Evolutionary conservation across 768 basidiomycete species (phyloP), one percentile per base, ranked within the genome.

Genomic region (Tephrocybe sp.): DNA sequence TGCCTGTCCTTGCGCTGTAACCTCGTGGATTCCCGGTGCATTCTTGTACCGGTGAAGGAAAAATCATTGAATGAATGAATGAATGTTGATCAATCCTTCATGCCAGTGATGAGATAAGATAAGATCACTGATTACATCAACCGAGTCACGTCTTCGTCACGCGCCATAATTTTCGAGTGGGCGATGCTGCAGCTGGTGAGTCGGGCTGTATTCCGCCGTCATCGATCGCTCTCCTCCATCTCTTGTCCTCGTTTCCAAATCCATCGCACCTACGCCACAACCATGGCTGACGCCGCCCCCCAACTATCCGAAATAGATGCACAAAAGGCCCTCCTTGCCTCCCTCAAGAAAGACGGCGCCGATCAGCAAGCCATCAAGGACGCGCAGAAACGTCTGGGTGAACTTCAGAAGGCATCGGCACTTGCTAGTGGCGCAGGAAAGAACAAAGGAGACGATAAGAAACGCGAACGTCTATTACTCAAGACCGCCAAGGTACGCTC

Each of bases 401-500:
- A 90, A 23, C 68, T 91, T 48, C 85, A 87, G 72, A 80, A 76
- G 57, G 61, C 71, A 12, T 61, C 83, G 34, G 79, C 72, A 1
- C 61, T 75, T 49, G 66, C 76, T 24, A 71, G 67, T 33, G 66
- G 69, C 33, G 68, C 72, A 42, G 73, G 71, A 44, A 70, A 65
- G 39, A 80, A 72, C 52, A 77, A 64, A 42, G 53, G 49, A 9
- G 59, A 58, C 50, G 62, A 59, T 63, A 42, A 75, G 65, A 87
- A 86, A 72, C 83, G 77, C 58, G 86, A 80, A 43, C 71, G 80
- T 40, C 62, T 97, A 54, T 62, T 88, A 49, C 77, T 99, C 57
- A 99, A 99, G 73, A 95, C 94, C 1, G 88, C 94, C 34, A 97
- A 99, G 82, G 93, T 89, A 46, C 48, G 83, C 16, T 42, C 15